phyloP scores from a whole-genome alignment of 352 stramenopile species.

The Aphanomyces euteiches region DNA sequence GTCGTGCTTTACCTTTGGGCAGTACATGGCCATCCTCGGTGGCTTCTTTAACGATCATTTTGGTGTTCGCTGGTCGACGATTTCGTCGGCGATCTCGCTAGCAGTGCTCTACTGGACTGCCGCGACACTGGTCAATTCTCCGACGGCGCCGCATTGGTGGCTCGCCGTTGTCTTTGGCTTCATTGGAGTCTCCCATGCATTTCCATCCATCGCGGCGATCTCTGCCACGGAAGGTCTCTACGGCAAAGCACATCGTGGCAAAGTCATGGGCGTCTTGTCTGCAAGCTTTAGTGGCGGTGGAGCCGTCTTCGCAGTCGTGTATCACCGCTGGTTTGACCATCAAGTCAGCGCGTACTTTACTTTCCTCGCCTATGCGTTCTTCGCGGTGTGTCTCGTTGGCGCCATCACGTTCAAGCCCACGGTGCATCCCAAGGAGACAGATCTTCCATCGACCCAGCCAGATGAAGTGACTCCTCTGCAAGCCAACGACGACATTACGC shows the following conservation, averaged over 20 bases:
- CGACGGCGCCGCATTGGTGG: neutral
- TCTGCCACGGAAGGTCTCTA: slow-evolving; percentile 70
- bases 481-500: slow-evolving; percentile 38
- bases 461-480: slow-evolving; percentile 30
- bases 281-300: slow-evolving; percentile 62
- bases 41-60: slow-evolving; percentile 65
- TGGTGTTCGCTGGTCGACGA: slow-evolving; percentile 51
- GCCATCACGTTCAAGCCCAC: slow-evolving; percentile 2
- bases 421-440: neutral
- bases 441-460: neutral
- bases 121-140: slow-evolving; percentile 39
- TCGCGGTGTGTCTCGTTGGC: slow-evolving; percentile 16
- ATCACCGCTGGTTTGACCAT: slow-evolving; percentile 51
- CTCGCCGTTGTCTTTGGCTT: slow-evolving; percentile 55
- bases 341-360: slow-evolving; percentile 59
- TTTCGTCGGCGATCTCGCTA: slow-evolving; percentile 41
- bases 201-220: slow-evolving; percentile 65
- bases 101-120: slow-evolving; percentile 42
- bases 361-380: slow-evolving; percentile 44
- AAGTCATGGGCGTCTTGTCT: slow-evolving; percentile 65
- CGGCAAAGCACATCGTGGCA: slow-evolving; percentile 56
- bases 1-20: slow-evolving; percentile 71
- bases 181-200: slow-evolving; percentile 58
- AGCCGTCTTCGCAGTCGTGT: slow-evolving; percentile 63
- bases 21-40: slow-evolving; percentile 64